Base-by-base conservation (phyloP, 2,329 filamentous ascomycete species). In the Penicillium sp. region DNA sequence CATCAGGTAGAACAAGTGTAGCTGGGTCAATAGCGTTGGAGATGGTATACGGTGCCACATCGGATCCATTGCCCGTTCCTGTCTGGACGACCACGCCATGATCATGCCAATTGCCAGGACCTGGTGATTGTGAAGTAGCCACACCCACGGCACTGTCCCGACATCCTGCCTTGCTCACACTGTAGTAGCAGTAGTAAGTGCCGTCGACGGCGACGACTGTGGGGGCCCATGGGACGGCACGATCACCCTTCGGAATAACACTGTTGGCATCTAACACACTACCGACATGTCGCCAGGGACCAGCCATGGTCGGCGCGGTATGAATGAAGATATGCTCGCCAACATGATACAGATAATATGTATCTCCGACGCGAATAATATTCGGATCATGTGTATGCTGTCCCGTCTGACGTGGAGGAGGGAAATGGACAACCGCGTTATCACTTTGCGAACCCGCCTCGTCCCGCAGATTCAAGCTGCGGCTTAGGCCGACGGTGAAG, bases 101-200 rank as follows among this genome's bases (percentile, higher is more conserved):
- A 47, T 79, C 77, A 5, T 64, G 67, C 77, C 77, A 79, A 5
- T 59, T 61, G 0, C 75, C 75, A 0, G 71, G 69, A 0, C 75
- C 74, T 1, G 76, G 72, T 3, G 77, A 77, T 8, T 71, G 72
- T 17, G 80, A 82, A 0, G 82, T 85, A 0, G 84, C 84, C 9
- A 85, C 77, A 13, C 89, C 89, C 63, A 91, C 88, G 24, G 86
- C 86, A 1, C 85, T 88, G 73, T 83, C 78, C 54, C 89, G 86
- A 1, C 81, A 84, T 1, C 88, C 87, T 61, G 88, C 87, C 5
- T 83, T 79, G 59, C 83, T 87, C 33, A 89, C 86, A 9, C 85
- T 81, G 76, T 91, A 90, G 80, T 88, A 90, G 50, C 87, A 79
- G 68, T 89, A 87, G 77, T 88, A 91, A 0, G 79, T 81, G 49